Percentiles rank a stretch among this genome's conserved stretches.
Conservation (phyloP, 1,139 yeast species). For the Suhomyces guaymorum region DNA sequence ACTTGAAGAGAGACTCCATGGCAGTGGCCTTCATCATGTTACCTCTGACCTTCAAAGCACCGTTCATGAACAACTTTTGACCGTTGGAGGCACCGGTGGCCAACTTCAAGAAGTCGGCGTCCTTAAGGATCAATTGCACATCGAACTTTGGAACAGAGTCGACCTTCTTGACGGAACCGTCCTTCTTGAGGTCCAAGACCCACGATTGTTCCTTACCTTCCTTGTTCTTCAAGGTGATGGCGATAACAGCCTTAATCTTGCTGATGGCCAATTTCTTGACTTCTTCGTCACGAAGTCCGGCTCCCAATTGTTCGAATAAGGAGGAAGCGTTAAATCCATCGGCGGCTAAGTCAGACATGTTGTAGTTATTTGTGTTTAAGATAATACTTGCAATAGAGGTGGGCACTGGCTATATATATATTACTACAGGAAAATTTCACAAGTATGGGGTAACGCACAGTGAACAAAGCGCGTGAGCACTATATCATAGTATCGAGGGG, state of each 20-base stretch:
- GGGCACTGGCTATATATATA: slow-evolving; percentile 8
- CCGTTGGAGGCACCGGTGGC: slow-evolving; percentile 81
- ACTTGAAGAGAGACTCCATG: slow-evolving; percentile 71
- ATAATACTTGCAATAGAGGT: too few relatives aligned
- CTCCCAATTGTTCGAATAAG: slow-evolving; percentile 43
- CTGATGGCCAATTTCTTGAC: slow-evolving; percentile 44
- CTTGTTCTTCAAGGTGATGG: slow-evolving; percentile 69
- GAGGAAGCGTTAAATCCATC: slow-evolving; percentile 53
- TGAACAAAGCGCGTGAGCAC: too few relatives aligned
- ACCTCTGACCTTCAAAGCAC: slow-evolving; percentile 83
- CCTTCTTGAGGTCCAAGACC: slow-evolving; percentile 69
- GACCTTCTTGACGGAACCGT: slow-evolving; percentile 55
- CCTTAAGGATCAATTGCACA: slow-evolving; percentile 64
- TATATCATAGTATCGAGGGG: too few relatives aligned
- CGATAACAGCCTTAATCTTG: slow-evolving; percentile 63
- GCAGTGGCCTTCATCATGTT: slow-evolving; percentile 88
- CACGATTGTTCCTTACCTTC: slow-evolving; percentile 66
- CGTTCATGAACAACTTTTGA: slow-evolving; percentile 80
- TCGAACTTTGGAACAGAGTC: slow-evolving; percentile 57
- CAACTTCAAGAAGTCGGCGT: slow-evolving; percentile 65
- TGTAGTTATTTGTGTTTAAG: background rate
- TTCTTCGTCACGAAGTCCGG: slow-evolving; percentile 42
- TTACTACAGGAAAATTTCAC: too few relatives aligned
- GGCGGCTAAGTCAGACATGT: slow-evolving; percentile 43
- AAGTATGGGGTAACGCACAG: slow-evolving; percentile 18